A percentile compares a stretch with the other conserved stretches of the same genome.
These are phyloP conservation scores for Gentiana straminea DNA, from an alignment of 257 asterid genomes.

Conservation along the genomic window DNA sequence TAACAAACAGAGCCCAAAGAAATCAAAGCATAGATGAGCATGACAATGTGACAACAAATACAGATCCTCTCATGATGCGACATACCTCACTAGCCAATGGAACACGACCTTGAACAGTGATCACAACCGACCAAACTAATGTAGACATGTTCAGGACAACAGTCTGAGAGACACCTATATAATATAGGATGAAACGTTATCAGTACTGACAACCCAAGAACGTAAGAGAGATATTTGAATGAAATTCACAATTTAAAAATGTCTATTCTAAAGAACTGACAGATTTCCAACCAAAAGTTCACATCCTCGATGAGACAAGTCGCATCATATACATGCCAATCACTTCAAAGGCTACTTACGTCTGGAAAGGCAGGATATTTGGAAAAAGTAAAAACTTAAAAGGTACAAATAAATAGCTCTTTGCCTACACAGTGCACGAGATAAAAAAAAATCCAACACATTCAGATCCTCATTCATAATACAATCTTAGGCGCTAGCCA, in stretches of 20 bases:
- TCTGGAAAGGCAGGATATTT: not conserved
- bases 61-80: constrained; percentile 11
- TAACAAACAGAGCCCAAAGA: too few relatives aligned
- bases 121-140: constrained; percentile 76
- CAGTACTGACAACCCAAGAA: not conserved
- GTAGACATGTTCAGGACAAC: constrained; percentile 95
- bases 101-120: constrained; percentile 82
- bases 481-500: not conserved
- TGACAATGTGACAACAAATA: not conserved
- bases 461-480: not conserved
- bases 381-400: not conserved
- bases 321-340: not conserved
- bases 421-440: not conserved
- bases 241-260: not conserved
- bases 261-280: not conserved
- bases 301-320: not conserved
- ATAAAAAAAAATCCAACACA: not conserved
- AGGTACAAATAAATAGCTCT: too few relatives aligned
- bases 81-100: constrained; percentile 97
- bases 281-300: not conserved
- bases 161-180: constrained; percentile 87
- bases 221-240: not conserved
- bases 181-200: constrained; percentile 9
- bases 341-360: not conserved
- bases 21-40: not conserved